Evolutionary conservation across 805 yeast species (phyloP), one percentile per base, ranked within the genome.

Genomic region (Saccharomycopsis guyanensis): DNA sequence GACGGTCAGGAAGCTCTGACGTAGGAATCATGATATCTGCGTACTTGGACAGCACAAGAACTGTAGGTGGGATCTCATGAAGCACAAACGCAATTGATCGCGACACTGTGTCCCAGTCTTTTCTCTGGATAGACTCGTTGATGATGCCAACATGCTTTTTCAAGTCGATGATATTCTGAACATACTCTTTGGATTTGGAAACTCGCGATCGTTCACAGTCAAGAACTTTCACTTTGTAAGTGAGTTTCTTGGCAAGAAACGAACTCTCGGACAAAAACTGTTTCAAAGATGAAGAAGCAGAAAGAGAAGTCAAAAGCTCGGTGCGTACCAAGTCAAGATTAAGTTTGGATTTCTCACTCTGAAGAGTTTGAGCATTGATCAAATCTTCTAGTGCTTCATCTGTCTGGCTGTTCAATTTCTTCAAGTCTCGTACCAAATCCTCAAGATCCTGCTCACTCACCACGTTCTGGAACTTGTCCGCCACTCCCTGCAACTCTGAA

Each of bases 1-100:
- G 97, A 43, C 74, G 66, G 42, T 86, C 95, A 0, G 96, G 95
- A 13, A 88, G 71, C 46, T 86, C 94, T 8, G 83, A 69, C 0
- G 95, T 79, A 0, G 98, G 98, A 15, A 91, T 91, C 56, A 84
- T 85, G 38, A 72, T 78, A 42, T 79, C 73, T 1, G 95, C 91
- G 61, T 82, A 88, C 45, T 75, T 68, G 16, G 95, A 89, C 13
- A 63, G 53, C 20, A 72, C 66, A 13, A 83, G 59, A 4, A 73
- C 55, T 1, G 69, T 71, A 1, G 61, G 54, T 0, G 94, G 86
- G 33, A 91, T 64, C 4, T 59, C 46, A 40, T 73, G 65, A 3
- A 82, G 77, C 23, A 66, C 66, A 47, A 65, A 58, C 15, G 63
- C 57, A 3, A 88, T 82, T 15, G 87, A 74, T 45, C 66, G 67